Evolutionary conservation across 805 yeast genomes (phyloP).

Genomic region (Cyberlindnera maclurae): DNA sequence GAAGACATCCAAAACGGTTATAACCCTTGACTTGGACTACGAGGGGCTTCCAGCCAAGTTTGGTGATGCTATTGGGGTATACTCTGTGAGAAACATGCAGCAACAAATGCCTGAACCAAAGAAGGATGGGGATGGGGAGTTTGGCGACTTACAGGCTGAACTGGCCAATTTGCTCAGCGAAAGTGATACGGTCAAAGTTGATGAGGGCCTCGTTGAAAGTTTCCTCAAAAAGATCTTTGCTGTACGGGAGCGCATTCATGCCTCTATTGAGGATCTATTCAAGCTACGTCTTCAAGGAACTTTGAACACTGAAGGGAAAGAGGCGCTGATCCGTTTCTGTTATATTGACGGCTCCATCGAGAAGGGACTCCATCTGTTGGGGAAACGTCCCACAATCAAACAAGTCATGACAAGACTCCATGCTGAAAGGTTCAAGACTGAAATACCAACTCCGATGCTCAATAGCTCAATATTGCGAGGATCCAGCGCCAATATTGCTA

Average conservation of each 20-base stretch:
- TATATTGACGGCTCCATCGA: constrained; percentile 67
- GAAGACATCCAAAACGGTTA: constrained; percentile 51
- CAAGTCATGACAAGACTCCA: constrained; percentile 5
- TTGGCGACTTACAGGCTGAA: constrained; percentile 53
- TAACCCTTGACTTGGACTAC: constrained; percentile 60
- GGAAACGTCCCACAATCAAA: constrained; percentile 20
- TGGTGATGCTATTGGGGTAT: constrained; percentile 62
- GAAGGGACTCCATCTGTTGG: constrained; percentile 35
- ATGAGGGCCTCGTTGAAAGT: constrained; percentile 23
- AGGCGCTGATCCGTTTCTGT: constrained; percentile 63
- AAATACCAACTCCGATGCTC: constrained; percentile 1
- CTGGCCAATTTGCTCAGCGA: constrained; percentile 32
- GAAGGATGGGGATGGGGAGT: constrained; percentile 27
- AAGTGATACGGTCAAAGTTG: constrained; percentile 20
- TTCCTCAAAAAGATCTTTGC: constrained; percentile 32
- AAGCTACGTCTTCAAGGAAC: constrained; percentile 46
- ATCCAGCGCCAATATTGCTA: constrained; percentile 16
- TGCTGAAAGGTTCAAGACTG: not conserved
- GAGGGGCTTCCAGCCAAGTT: constrained; percentile 48
- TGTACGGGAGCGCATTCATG: constrained; percentile 35
- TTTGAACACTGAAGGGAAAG: constrained; percentile 68
- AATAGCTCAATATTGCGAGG: constrained; percentile 8
- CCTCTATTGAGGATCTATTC: constrained; percentile 50
- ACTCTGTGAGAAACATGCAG: constrained; percentile 79
- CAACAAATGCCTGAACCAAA: constrained; percentile 30